phyloP scores from a whole-genome alignment of 306 rosid species.

The Abrus precatorius region DNA sequence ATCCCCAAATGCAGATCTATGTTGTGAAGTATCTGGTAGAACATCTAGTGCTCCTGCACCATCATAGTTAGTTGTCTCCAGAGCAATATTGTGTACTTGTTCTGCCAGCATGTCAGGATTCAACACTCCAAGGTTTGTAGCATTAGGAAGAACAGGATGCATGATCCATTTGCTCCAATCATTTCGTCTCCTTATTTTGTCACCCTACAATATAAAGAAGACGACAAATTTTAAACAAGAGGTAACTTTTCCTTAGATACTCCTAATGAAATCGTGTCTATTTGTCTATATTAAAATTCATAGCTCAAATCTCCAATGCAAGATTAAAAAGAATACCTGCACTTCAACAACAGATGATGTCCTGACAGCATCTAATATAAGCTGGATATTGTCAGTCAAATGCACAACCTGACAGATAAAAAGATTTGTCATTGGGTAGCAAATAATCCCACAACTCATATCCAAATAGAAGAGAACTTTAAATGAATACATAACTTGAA shows the following conservation, averaged over 20 bases:
- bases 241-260: background rate
- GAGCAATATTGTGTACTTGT: slow-evolving; percentile 57
- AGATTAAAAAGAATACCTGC: slow-evolving; percentile 62
- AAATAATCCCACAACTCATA: slow-evolving; percentile 31
- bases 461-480: slow-evolving; percentile 5
- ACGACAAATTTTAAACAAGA: slow-evolving; percentile 26
- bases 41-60: slow-evolving; percentile 40
- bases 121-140: slow-evolving; percentile 45
- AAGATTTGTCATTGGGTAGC: background rate
- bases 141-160: slow-evolving; percentile 59
- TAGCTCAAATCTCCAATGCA: slow-evolving; percentile 5
- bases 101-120: slow-evolving; percentile 61
- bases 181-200: slow-evolving; percentile 76
- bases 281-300: slow-evolving; percentile 9
- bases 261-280: slow-evolving; percentile 6
- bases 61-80: slow-evolving; percentile 49
- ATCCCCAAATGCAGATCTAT: slow-evolving; percentile 48
- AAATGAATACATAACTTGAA: slow-evolving; percentile 11
- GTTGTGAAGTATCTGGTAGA: slow-evolving; percentile 43
- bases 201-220: slow-evolving; percentile 62
- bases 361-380: slow-evolving; percentile 71
- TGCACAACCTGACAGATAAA: slow-evolving; percentile 62
- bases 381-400: slow-evolving; percentile 78
- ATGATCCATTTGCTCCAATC: slow-evolving; percentile 81
- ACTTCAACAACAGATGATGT: slow-evolving; percentile 70